Evolutionary conservation across 179 eudicot genomes (phyloP), one percentile per base, ranked within the genome.

Genomic region (Spinacia oleracea): DNA sequence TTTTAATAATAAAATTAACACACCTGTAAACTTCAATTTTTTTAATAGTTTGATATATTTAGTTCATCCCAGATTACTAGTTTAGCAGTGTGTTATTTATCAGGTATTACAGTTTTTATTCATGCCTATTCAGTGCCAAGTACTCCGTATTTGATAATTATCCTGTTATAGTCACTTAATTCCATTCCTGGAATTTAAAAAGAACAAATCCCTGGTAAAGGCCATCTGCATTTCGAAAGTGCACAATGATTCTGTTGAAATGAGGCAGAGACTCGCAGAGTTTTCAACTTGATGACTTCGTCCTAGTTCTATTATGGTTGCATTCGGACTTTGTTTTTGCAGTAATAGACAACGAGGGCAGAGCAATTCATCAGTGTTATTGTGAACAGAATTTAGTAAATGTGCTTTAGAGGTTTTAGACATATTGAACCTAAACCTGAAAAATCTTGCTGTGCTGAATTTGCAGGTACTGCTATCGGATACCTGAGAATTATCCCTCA

Each of bases 391-490:
- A 38, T 40, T 18, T 67, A 67, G 71, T 38, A n/a, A n/a, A 40
- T 40, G 25, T 40, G 48, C 18, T 9, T 3, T 5, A 10, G 15
- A 42, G 12, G 35, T 45, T 14, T 45, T 25, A 1, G 21, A 45
- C 18, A 43, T n/a, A n/a, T 21, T 42, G 21, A 43, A 43, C 6
- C 34, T 43, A 9, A 38, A 70, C 21, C 25, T n/a, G n/a, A n/a
- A 27, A 43, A 40, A 9, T 23, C n/a, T 14, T 27, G 7, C 31
- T 64, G n/a, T 62, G 46, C 53, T 65, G 31, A 58, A 53, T 81
- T 32, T 79, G 46, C 87, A 92, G 98, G 86, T 94, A 92, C 81
- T 92, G 97, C 85, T 90, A 73, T 69, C 90, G 59, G 82, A 94
- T 94, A 81, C 97, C 98, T 2, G 90, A 87, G 25, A 87, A 83